Evolutionary conservation across 768 basidiomycete genomes (phyloP).

Genomic region (Galerina marginata): DNA sequence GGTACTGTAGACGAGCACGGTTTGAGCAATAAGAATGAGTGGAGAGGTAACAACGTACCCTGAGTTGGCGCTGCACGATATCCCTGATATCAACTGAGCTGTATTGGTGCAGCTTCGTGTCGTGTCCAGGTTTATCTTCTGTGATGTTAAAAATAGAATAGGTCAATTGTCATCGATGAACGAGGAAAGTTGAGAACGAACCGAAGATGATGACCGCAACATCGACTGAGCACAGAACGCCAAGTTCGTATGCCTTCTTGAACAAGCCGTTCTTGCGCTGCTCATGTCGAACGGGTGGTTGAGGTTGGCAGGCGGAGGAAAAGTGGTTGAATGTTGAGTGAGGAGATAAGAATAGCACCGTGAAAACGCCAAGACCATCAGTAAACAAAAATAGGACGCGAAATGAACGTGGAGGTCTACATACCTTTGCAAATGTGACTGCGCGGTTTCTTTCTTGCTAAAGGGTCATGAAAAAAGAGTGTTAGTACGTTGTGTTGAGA

Average conservation of each 20-base stretch:
- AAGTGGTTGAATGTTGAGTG: not conserved
- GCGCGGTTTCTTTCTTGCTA: constrained; percentile 76
- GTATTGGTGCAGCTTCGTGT: constrained; percentile 73
- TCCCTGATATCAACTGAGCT: constrained; percentile 62
- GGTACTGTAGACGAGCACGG: constrained; percentile 26
- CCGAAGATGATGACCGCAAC: constrained; percentile 80
- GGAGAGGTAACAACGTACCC: constrained; percentile 31
- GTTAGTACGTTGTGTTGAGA: not conserved
- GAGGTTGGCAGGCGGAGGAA: no score
- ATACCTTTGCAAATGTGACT: constrained; percentile 77
- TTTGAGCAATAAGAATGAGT: constrained; percentile 16
- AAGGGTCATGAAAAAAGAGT: constrained; percentile 26
- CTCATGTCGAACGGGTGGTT: not conserved
- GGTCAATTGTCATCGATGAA: not conserved
- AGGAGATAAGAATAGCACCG: not conserved
- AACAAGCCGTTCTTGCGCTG: constrained; percentile 79
- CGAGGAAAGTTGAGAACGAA: constrained; percentile 28
- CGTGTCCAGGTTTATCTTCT: constrained; percentile 58
- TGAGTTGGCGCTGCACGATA: constrained; percentile 64
- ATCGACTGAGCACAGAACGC: constrained; percentile 76
- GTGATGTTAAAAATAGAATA: constrained; percentile 29
- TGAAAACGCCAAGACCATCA: constrained; percentile 25
- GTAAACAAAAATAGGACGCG: constrained; percentile 28
- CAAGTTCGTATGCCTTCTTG: constrained; percentile 81
- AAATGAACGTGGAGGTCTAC: constrained; percentile 2